phyloP scores from a whole-genome alignment of 1,139 yeast genomes.

The Geotrichum australiense region DNA sequence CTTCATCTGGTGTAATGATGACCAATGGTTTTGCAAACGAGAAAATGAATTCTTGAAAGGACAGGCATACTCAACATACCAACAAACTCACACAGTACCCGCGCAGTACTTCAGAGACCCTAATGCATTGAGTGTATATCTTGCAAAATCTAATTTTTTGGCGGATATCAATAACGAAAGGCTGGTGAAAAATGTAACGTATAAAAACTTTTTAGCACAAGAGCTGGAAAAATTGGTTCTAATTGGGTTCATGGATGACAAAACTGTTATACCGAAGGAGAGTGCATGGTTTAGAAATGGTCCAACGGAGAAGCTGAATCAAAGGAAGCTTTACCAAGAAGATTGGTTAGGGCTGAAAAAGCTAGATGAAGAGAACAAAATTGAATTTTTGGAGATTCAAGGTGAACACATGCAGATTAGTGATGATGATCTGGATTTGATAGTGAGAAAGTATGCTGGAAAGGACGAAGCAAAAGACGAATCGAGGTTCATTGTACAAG shows the following conservation, averaged over 20 bases:
- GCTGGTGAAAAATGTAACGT: conserved; percentile 33
- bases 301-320: conserved; percentile 41
- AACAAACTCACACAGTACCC: conserved; percentile 55
- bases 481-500: no score
- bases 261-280: conserved; percentile 65
- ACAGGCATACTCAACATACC: conserved; percentile 54
- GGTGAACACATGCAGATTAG: conserved; percentile 64
- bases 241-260: conserved; percentile 54
- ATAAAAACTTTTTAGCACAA: conserved; percentile 38
- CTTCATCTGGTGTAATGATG: conserved; percentile 51
- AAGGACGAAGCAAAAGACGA: no score
- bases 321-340: conserved; percentile 44
- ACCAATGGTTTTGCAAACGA: conserved; percentile 56
- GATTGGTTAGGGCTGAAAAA: conserved; percentile 55
- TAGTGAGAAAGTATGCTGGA: conserved; percentile 2
- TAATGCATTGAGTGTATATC: conserved; percentile 41
- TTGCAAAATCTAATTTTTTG: conserved; percentile 47
- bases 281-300: conserved; percentile 58
- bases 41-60: conserved; percentile 49
- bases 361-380: conserved; percentile 37
- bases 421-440: conserved; percentile 3
- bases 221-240: conserved; percentile 48
- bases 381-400: conserved; percentile 47
- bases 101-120: conserved; percentile 67
- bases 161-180: conserved; percentile 65